phyloP scores from a whole-genome alignment of 192 early-diverging fungal genomes.

The Lobosporangium transversale region DNA sequence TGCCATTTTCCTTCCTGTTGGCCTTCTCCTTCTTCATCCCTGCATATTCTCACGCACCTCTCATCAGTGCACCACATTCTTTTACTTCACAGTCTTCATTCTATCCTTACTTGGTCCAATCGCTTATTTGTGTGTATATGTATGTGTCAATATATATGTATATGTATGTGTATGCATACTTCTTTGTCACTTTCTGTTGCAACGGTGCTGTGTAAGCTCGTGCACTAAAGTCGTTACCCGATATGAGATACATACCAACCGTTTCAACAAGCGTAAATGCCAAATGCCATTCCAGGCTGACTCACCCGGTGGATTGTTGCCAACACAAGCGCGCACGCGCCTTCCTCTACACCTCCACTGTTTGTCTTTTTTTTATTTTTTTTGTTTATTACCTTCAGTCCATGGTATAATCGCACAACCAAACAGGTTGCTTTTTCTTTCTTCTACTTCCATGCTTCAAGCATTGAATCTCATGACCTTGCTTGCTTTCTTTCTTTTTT shows the following conservation, averaged over 20 bases:
- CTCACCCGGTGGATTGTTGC: neutral
- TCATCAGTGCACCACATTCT: too few species aligned
- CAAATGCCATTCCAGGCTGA: neutral
- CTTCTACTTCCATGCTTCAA: too few species aligned
- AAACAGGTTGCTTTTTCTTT: too few species aligned
- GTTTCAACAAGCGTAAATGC: conserved; percentile 5
- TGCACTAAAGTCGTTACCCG: neutral
- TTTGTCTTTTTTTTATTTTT: neutral
- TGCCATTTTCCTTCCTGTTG: neutral
- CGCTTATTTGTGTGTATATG: neutral
- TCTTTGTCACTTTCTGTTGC: neutral
- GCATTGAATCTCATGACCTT: too few species aligned
- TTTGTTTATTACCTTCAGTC: too few species aligned
- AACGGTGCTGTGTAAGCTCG: conserved; percentile 27
- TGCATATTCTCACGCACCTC: conserved; percentile 17
- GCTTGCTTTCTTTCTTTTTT: too few species aligned
- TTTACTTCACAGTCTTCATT: neutral
- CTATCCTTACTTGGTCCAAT: neutral
- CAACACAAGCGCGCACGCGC: conserved; percentile 12
- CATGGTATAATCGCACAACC: too few species aligned
- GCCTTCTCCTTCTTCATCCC: neutral
- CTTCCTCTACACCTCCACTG: neutral
- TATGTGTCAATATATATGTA: too few species aligned
- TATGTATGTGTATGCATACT: too few species aligned
- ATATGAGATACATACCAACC: neutral